Evolutionary conservation across 768 basidiomycete species (phyloP).

Genomic region (Asterophora lycoperdoides): DNA sequence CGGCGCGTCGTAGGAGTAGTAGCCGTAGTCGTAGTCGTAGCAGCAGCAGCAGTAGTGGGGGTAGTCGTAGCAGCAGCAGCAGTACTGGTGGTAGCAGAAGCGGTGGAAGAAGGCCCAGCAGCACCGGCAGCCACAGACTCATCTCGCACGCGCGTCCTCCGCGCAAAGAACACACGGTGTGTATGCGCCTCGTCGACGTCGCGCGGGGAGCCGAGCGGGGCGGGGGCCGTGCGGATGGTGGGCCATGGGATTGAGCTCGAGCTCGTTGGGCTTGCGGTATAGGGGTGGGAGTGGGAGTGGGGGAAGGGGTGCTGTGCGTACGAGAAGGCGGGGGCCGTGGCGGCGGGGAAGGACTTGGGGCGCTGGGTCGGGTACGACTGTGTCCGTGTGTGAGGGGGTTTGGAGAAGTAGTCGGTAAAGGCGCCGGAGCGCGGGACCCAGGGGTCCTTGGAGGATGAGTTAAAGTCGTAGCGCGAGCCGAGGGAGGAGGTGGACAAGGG

Average conservation of each 20-base stretch:
- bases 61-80: too few relatives aligned
- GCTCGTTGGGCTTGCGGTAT: too few relatives aligned
- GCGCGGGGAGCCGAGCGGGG: conserved; percentile 47
- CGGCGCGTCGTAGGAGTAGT: conserved; percentile 22
- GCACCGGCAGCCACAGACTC: too few relatives aligned
- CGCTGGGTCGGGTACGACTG: conserved; percentile 40
- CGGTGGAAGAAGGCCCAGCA: too few relatives aligned
- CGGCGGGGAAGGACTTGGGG: conserved; percentile 1
- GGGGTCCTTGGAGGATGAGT: conserved; percentile 44
- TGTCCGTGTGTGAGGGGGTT: conserved; percentile 32
- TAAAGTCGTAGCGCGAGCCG: conserved; percentile 56
- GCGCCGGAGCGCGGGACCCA: conserved; percentile 33
- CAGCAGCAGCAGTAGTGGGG: too few relatives aligned
- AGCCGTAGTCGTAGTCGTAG: too few relatives aligned
- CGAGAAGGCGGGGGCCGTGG: neutral
- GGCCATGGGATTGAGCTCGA: conserved; percentile 42
- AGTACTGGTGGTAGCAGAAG: too few relatives aligned
- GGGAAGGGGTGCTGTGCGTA: neutral
- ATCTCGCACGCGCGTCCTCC: too few relatives aligned
- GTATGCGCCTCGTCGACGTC: conserved; percentile 34
- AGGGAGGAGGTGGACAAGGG: conserved; percentile 15
- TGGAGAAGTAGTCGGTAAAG: conserved; percentile 10
- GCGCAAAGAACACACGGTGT: too few relatives aligned
- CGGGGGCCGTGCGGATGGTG: conserved; percentile 6
- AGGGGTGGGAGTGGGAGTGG: conserved; percentile 12